A percentile compares a stretch with the other conserved stretches of the same genome.
These are phyloP conservation scores for Litsea cubeba DNA, from an alignment of 164 flowering plant species.

Conservation along the genomic window DNA sequence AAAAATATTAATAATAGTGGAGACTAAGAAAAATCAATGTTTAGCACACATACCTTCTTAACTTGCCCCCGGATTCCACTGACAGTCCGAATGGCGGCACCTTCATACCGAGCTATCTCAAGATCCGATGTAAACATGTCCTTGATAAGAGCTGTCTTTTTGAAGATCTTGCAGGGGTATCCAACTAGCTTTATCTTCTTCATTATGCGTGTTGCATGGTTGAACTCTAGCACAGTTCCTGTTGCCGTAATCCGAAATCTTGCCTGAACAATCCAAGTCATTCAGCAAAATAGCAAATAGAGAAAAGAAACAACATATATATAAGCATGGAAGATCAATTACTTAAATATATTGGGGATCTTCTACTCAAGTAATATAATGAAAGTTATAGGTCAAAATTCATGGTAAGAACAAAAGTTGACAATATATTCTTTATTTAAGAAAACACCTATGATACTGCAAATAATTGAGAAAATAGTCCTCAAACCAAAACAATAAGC, in stretches of 20 bases:
- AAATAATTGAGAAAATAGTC: background rate
- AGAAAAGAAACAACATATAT: background rate
- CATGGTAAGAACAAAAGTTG: background rate
- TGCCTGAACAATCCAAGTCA: slow-evolving; percentile 42
- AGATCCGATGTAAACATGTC: slow-evolving; percentile 96
- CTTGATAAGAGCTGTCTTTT: slow-evolving; percentile 85
- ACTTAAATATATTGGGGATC: background rate
- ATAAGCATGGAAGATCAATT: background rate
- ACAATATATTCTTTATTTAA: background rate
- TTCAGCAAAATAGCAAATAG: background rate
- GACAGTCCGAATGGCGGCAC: slow-evolving; percentile 84
- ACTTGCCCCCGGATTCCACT: slow-evolving; percentile 97
- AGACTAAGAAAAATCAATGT: no score
- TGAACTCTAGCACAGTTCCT: slow-evolving; percentile 71
- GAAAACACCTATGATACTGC: background rate
- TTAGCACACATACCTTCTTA: slow-evolving; percentile 61
- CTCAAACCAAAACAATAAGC: background rate
- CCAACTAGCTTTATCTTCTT: slow-evolving; percentile 94
- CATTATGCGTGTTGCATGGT: slow-evolving; percentile 66
- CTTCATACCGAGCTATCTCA: slow-evolving; percentile 89
- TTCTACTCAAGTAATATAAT: background rate
- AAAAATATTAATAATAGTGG: no score
- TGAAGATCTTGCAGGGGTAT: slow-evolving; percentile 80
- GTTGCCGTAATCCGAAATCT: slow-evolving; percentile 87
- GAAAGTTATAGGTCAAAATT: background rate